Evolutionary conservation across 2,329 filamentous ascomycete species (phyloP), one percentile per base, ranked within the genome.

Genomic region (Calonectria pteridis): DNA sequence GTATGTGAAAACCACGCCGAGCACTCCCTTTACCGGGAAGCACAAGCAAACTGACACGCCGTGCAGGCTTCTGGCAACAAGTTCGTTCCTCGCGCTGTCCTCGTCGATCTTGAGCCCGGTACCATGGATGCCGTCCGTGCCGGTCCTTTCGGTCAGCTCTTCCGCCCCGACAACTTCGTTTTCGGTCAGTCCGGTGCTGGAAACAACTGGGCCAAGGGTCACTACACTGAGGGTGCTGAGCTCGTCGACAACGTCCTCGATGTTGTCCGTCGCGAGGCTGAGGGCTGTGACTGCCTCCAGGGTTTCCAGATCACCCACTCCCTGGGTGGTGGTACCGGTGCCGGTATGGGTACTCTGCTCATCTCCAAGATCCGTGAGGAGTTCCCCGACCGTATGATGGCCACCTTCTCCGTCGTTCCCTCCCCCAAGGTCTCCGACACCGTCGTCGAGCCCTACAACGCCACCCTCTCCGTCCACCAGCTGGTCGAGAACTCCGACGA

Each of bases 131-230:
- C 97, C 82, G 96, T 99, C 90, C 96, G 96, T 87, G 95, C 96
- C 82, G 96, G 97, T 87, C 97, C 97, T 80, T 98, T 98, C 87
- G 97, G 97, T 82, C 94, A 98, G 91, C 95, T 99, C 82, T 98
- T 99, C 95, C 96, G 97, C 80, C 97, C 97, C 86, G 97, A 99
- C 91, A 99, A 98, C 94, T 98, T 98, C 89, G 95, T 98, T 85
- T 98, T 98, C 88, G 97, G 97, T 83, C 97, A 98, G 91, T 98
- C 97, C 83, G 96, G 97, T 92, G 97, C 97, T 87, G 97, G 97
- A 89, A 99, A 99, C 95, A 98, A 98, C 93, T 99, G 97, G 97
- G 97, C 97, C 88, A 99, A 98, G 94, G 97, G 97, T 90, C 97
- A 99, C 88, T 99, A 99, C 93, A 99, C 97, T 79, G 97, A 99